Evolutionary conservation across 345 rosid genomes (phyloP), one percentile per base, ranked within the genome.

Genomic region (Populus davidiana): DNA sequence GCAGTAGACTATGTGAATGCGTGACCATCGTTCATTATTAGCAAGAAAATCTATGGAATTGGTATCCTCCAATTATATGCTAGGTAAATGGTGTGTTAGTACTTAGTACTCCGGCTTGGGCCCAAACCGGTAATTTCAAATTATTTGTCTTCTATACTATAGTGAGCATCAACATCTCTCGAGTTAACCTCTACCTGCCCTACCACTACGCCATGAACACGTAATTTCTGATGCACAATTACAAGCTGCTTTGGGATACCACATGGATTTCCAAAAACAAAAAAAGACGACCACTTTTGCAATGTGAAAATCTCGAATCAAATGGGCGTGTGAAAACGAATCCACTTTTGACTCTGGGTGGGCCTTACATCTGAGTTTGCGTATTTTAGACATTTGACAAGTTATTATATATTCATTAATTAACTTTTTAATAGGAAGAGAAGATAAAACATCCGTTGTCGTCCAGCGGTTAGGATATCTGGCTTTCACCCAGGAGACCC

Each of bases 401-500:
- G 50, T 13, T 44, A 2, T 1, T 2, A 2, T 39, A 9, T 8
- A 8, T 0, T 1, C 2, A 39, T 8, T 8, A 8, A 39, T 39
- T 1, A 8, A 0, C 0, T 0, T 8, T 8, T 0, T 5, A 41
- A 11, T 10, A 41, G 12, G 12, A 11, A 2, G 1, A 9, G 0
- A 2, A 41, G 0, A 41, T 2, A 13, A 11, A 44, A 0, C 5
- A n/a, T 88, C 92, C 92, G 85, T 85, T 91, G 92, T 91, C 92
- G 98, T 91, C 96, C 93, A 94, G 91, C 89, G 97, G 97, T 88
- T 86, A 94, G 97, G 96, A 91, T 92, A 54, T 87, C 93, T 91
- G 97, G 94, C 94, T 91, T 91, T 90, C 92, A 90, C 94, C 94
- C 96, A 88, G 93, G 92, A 82, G 93, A 91, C 94, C 97, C 94